Conservation (phyloP, 163 green algal genomes). For the Scenedesmus sp. region DNA sequence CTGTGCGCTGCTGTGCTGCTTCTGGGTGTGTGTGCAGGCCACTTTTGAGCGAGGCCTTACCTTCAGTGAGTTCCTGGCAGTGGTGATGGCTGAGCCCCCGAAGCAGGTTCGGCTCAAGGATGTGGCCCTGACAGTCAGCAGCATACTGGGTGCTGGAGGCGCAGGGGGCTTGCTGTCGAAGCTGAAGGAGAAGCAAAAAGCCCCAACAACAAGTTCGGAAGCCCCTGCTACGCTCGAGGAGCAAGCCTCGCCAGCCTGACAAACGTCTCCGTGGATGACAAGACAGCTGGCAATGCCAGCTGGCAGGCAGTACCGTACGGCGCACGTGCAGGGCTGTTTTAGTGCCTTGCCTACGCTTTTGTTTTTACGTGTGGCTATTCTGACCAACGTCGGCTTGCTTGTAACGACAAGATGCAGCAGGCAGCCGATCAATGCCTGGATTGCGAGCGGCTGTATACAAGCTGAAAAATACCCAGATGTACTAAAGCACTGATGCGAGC, state of each 20-base stretch:
- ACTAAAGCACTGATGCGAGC: no score
- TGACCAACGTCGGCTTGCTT: not conserved
- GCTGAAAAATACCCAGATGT: not conserved
- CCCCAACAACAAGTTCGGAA: not conserved
- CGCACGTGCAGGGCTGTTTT: not conserved
- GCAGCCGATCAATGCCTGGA: not conserved
- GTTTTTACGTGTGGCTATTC: not conserved
- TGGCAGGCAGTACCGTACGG: not conserved
- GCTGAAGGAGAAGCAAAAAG: constrained; percentile 22
- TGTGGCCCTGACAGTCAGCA: constrained; percentile 1
- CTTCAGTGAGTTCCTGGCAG: constrained; percentile 24
- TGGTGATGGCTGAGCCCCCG: constrained; percentile 30
- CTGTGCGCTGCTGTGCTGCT: not conserved
- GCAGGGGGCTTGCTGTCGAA: not conserved
- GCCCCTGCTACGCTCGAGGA: not conserved
- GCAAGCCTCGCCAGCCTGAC: not conserved
- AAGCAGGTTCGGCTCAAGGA: constrained; percentile 28
- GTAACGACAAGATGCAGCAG: not conserved
- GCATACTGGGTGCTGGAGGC: not conserved
- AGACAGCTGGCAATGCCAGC: not conserved
- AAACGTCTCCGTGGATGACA: not conserved
- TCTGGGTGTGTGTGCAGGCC: not conserved
- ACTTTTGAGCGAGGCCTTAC: constrained; percentile 13
- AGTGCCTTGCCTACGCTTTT: not conserved
- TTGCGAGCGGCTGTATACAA: not conserved